Base-by-base conservation (phyloP, 2,329 filamentous ascomycete genomes). In the Lasiodiplodia sp. region DNA sequence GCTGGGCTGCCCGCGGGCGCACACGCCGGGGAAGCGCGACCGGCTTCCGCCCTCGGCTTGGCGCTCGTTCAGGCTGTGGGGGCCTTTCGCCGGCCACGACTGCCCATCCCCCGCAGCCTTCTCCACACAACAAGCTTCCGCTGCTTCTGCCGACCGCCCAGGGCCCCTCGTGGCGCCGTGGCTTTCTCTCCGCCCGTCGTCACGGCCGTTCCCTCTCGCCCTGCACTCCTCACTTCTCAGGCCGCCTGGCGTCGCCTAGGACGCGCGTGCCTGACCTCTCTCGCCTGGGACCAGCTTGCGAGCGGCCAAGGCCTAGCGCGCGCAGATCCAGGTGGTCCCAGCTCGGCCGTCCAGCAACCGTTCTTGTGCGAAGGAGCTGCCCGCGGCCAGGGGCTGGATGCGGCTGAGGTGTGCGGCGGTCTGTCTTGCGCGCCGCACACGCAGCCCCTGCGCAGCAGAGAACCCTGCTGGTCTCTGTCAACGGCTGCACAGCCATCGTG, bases 151-250 rank as follows among this genome's bases (percentile, higher is more conserved):
- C 31, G 16, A 14, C 18, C 34, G 40, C 28, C 25, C 51, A 16
- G 23, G 23, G 23, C 14, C 51, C 25, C 16, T 28, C 25, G 51
- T 53, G 51, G 25, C 52, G 8, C 10, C 23, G 23, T 49, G 58
- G 58, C 58, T 34, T 44, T 44, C 58, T 60, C 40, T 21, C 47
- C 60, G 60, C 60, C 40, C 31, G n/a, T 64, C 51, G 40, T 51
- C 58, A 51, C 23, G 23, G 25, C 44, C 57, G 57, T 28, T 44
- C 47, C 14, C 40, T 25, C 31, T 21, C 31, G 34, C 55, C 40
- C 21, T 7, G 16, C 31, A 25, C 21, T 5, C 31, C 10, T 60
- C 56, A 16, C 14, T 25, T 14, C 3, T 11, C 57, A 23, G 34
- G 34, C 38, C 44, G 28, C 38, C 40, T 25, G n/a, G 34, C 38